Conservation (phyloP, 768 basidiomycete species). For the Mycena floridula region DNA sequence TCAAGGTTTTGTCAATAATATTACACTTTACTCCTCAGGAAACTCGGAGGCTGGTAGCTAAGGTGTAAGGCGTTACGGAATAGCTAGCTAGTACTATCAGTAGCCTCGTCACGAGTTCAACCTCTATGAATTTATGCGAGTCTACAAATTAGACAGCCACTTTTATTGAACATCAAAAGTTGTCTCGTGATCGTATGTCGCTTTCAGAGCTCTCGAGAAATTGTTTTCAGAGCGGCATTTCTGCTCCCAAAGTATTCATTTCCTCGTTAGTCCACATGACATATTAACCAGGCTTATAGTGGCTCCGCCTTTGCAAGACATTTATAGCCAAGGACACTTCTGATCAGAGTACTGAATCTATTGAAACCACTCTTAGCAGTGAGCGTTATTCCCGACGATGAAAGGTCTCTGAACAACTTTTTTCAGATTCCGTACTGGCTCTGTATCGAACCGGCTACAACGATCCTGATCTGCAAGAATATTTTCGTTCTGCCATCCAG, state of each 20-base stretch:
- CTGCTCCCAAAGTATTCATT: conserved; percentile 51
- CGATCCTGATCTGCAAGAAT: conserved; percentile 61
- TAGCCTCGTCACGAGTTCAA: too few species aligned
- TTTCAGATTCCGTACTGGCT: conserved; percentile 60
- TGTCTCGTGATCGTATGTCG: too few species aligned
- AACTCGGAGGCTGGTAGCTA: conserved; percentile 81
- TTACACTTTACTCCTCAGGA: conserved; percentile 94
- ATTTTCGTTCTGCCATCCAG: conserved; percentile 55
- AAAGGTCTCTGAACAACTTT: background rate
- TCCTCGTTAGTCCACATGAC: background rate
- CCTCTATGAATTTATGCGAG: too few species aligned
- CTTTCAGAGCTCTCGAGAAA: conserved; percentile 65
- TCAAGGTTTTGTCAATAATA: conserved; percentile 88
- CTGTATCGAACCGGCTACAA: conserved; percentile 66
- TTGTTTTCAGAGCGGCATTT: conserved; percentile 65
- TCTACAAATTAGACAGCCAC: too few species aligned
- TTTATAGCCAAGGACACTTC: conserved; percentile 45
- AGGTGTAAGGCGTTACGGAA: conserved; percentile 50
- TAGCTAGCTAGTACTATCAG: too few species aligned
- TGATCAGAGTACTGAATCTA: conserved; percentile 31
- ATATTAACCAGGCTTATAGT: conserved; percentile 33
- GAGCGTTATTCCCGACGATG: too few species aligned
- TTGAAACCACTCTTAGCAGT: conserved; percentile 63
- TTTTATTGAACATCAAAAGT: too few species aligned
- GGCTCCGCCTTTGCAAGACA: conserved; percentile 60